These are phyloP conservation scores for Ceratocystis alfenasii DNA, from an alignment of 2,329 filamentous ascomycete genomes.

Conservation along the genomic window DNA sequence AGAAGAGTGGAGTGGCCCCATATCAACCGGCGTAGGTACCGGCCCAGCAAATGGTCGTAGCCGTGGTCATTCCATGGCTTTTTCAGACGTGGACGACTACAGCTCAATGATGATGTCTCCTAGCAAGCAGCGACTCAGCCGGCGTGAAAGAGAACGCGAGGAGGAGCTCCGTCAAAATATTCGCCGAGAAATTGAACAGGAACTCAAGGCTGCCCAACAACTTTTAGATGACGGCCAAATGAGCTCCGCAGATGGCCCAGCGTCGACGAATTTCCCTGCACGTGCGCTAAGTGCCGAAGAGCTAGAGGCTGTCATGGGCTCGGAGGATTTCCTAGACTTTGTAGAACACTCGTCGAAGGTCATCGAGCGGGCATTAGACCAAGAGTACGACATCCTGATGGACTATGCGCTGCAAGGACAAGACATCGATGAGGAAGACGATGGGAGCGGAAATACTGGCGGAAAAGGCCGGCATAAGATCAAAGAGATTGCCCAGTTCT, in stretches of 20 bases:
- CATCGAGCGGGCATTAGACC: conserved; percentile 85
- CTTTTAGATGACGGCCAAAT: conserved; percentile 41
- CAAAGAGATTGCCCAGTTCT: conserved; percentile 85
- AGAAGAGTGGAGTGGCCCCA: conserved; percentile 53
- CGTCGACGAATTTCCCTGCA: conserved; percentile 53
- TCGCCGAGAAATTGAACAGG: conserved; percentile 82
- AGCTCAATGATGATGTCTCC: conserved; percentile 45
- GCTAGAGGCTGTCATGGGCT: conserved; percentile 77
- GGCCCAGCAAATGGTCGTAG: conserved; percentile 11
- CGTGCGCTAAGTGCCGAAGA: conserved; percentile 75
- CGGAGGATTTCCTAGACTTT: conserved; percentile 88
- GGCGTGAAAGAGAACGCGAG: conserved; percentile 68
- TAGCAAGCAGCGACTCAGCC: conserved; percentile 58
- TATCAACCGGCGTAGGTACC: conserved; percentile 23
- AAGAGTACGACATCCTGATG: conserved; percentile 90
- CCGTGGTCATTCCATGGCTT: conserved; percentile 40
- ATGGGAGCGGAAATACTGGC: conserved; percentile 56
- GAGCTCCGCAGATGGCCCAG: conserved; percentile 27
- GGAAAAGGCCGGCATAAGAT: conserved; percentile 62
- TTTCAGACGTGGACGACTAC: conserved; percentile 50
- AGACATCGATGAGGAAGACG: conserved; percentile 69
- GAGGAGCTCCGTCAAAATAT: conserved; percentile 81
- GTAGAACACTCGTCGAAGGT: conserved; percentile 93
- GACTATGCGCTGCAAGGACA: conserved; percentile 80
- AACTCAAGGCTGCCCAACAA: conserved; percentile 62